Evolutionary conservation across 495 filamentous ascomycete genomes (phyloP).

Genomic region (Aspergillus saccharolyticus): DNA sequence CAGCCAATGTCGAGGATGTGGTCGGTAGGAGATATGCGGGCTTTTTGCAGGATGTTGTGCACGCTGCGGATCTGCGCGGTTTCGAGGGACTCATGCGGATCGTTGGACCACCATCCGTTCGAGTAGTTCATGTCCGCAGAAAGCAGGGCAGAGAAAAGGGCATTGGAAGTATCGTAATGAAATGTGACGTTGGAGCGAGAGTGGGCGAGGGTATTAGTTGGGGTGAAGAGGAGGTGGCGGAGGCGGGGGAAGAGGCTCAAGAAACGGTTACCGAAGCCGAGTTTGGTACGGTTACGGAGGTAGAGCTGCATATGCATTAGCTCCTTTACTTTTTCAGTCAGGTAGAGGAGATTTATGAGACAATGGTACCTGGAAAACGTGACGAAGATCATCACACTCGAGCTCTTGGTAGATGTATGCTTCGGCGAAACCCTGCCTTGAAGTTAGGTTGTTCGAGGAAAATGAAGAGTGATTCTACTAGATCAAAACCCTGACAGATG

Average conservation of each 20-base stretch:
- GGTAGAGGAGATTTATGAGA: too few species aligned
- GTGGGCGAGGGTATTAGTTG: constrained; percentile 60
- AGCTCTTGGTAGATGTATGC: constrained; percentile 67
- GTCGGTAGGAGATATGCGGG: constrained; percentile 54
- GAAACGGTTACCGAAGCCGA: constrained; percentile 3
- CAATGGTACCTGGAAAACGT: constrained; percentile 53
- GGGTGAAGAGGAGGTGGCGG: constrained; percentile 32
- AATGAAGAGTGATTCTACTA: not conserved
- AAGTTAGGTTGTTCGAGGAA: not conserved
- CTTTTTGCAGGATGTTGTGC: constrained; percentile 53
- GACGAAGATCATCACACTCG: constrained; percentile 53
- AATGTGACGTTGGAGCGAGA: constrained; percentile 59
- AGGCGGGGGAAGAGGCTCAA: constrained; percentile 4
- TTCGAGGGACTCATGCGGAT: constrained; percentile 49
- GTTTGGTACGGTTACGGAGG: constrained; percentile 8
- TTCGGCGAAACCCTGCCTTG: constrained; percentile 55
- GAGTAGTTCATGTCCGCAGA: constrained; percentile 74
- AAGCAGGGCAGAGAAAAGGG: constrained; percentile 67
- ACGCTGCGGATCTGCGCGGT: constrained; percentile 64
- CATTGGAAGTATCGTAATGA: constrained; percentile 74
- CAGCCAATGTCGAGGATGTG: constrained; percentile 67
- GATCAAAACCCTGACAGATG: not conserved
- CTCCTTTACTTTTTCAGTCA: too few species aligned
- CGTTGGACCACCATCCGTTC: constrained; percentile 60
- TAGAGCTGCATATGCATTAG: constrained; percentile 10